Percentiles rank a stretch among this genome's conserved stretches.
phyloP scores from a whole-genome alignment of 257 asterid genomes.

The Solanum tarapatanum region DNA sequence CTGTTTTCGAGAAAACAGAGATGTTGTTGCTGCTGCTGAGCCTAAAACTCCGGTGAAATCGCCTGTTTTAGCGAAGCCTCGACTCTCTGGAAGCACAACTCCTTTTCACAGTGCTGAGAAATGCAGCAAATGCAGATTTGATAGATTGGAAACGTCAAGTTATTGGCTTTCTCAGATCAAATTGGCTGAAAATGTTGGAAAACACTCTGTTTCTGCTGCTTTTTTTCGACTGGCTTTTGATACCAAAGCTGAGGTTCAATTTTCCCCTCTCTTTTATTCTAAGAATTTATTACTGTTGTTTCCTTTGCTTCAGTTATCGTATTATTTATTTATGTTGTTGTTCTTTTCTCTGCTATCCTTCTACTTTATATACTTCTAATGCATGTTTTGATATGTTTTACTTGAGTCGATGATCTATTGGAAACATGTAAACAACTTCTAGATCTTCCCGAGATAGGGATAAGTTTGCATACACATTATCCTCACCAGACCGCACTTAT shows the following conservation, averaged over 20 bases:
- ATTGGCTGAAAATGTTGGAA: constrained; percentile 54
- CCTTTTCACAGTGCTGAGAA: constrained; percentile 54
- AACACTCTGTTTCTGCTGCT: constrained; percentile 46
- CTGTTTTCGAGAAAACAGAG: constrained; percentile 20
- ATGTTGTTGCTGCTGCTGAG: constrained; percentile 10
- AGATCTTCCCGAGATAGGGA: rapidly evolving
- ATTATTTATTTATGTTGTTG: background rate
- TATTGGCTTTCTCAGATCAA: constrained; percentile 78
- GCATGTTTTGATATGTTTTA: background rate
- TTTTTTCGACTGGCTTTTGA: constrained; percentile 56
- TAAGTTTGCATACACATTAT: background rate
- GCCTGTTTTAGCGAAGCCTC: constrained; percentile 16
- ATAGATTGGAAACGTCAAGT: constrained; percentile 54
- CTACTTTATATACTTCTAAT: background rate
- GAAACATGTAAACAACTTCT: background rate
- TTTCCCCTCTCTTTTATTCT: background rate
- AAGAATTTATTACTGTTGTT: background rate
- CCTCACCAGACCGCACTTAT: background rate
- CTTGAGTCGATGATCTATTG: background rate
- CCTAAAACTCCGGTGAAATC: constrained; percentile 38
- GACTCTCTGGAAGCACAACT: constrained; percentile 23
- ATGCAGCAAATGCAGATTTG: constrained; percentile 79
- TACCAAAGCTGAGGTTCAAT: constrained; percentile 61
- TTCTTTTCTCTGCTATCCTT: background rate
- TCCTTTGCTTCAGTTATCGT: background rate